Evolutionary conservation across 768 basidiomycete genomes (phyloP).

Genomic region (Lactifluus volemus): DNA sequence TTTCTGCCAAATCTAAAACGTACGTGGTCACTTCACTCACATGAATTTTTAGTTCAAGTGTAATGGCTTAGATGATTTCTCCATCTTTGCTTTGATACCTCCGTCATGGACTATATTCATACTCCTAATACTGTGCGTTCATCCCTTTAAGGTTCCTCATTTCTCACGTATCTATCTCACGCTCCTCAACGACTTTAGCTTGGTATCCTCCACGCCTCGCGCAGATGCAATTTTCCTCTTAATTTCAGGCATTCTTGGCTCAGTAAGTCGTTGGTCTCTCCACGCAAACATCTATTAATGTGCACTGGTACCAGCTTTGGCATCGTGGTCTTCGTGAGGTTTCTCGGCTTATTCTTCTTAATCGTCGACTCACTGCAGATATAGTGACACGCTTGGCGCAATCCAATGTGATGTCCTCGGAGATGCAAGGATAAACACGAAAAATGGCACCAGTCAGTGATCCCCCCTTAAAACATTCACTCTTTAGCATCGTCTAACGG

Average conservation of each 20-base stretch:
- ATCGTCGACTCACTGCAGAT: not conserved
- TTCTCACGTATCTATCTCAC: not conserved
- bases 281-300: not conserved
- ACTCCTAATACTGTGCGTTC: conserved; percentile 14
- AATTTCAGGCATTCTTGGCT: conserved; percentile 18
- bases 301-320: conserved; percentile 10
- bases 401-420: conserved; percentile 17
- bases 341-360: not conserved
- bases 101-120: conserved; percentile 20
- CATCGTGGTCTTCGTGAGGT: conserved; percentile 17
- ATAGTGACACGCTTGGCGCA: conserved; percentile 12
- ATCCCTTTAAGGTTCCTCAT: not conserved
- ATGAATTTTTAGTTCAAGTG: not conserved
- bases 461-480: not conserved
- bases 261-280: conserved; percentile 2
- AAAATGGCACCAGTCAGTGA: conserved; percentile 16
- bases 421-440: conserved; percentile 5
- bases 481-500: not conserved
- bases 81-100: conserved; percentile 16
- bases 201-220: conserved; percentile 13
- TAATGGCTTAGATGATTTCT: conserved; percentile 14
- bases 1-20: conserved; percentile 14
- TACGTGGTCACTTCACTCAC: not conserved
- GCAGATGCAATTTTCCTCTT: conserved; percentile 16
- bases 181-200: not conserved